A percentile compares a stretch with the other conserved stretches of the same genome.
Evolutionary conservation across 805 yeast species (phyloP).

Genomic region (Ogataea pilisensis): DNA sequence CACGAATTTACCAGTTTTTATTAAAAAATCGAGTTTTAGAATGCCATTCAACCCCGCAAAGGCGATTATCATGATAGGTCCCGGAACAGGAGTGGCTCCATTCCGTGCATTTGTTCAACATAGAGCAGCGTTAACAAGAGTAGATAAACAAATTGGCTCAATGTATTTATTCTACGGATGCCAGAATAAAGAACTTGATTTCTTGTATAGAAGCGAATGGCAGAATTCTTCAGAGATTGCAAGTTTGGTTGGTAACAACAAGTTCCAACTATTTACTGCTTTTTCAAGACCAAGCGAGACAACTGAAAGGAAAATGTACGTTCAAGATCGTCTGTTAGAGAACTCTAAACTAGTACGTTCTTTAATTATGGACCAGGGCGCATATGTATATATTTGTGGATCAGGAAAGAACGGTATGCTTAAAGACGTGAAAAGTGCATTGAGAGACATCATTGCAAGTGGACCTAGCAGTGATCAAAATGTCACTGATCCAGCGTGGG

Average conservation of each 20-base stretch:
- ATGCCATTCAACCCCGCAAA: constrained; percentile 72
- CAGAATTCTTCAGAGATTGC: constrained; percentile 38
- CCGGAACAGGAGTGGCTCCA: constrained; percentile 97
- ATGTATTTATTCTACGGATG: constrained; percentile 81
- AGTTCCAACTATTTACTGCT: constrained; percentile 68
- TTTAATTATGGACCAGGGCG: constrained; percentile 52
- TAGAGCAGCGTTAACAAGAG: constrained; percentile 36
- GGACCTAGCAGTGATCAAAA: constrained; percentile 43
- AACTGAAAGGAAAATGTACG: constrained; percentile 55
- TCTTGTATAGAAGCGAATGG: constrained; percentile 83
- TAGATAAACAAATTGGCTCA: constrained; percentile 51
- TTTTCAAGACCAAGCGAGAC: constrained; percentile 61
- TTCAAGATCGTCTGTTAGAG: constrained; percentile 68
- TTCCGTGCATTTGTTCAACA: constrained; percentile 89
- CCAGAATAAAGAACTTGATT: constrained; percentile 65
- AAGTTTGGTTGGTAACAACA: constrained; percentile 43
- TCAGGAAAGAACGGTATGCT: constrained; percentile 84
- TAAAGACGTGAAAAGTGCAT: constrained; percentile 71
- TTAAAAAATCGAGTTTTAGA: constrained; percentile 84
- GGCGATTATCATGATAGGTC: constrained; percentile 90
- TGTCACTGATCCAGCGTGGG: constrained; percentile 60
- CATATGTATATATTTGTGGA: constrained; percentile 89
- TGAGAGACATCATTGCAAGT: constrained; percentile 55
- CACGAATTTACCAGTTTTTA: constrained; percentile 71
- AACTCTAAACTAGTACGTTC: constrained; percentile 44